Base-by-base conservation (phyloP, 1,284 basidiomycete species). In the Schizopora paradoxa region DNA sequence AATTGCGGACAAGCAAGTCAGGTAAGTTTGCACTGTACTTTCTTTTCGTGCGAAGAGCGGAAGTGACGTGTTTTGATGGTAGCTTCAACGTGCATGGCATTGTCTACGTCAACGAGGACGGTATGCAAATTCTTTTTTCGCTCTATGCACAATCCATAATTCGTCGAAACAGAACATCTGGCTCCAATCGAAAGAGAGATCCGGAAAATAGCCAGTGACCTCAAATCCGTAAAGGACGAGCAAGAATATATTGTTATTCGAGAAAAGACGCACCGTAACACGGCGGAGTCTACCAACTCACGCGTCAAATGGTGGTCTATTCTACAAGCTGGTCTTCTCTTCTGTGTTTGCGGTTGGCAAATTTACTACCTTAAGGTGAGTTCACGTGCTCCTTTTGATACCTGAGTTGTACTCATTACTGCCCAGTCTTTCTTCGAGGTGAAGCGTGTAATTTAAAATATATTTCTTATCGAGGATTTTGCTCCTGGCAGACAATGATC, bases 271-370 rank as follows among this genome's bases (percentile, higher is more conserved):
- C 96, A 99, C 65, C 75, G 96, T 49, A 89, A 99, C 65, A 99
- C 91, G 2, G 91, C 91, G 16, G 91, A 94, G 66, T 92, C 90
- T 3, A 93, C 91, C 58, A 99, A 99, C 63, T 79, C 89, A 28
- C 82, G 96, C 33, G 94, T 99, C 49, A 99, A 98, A 67, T 99
- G 91, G 91, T 99, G 96, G 96, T 95, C 91, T 8, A 84, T 99
- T 52, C 65, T 92, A 10, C 96, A 99, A 65, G 79, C 86, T 13
- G 62, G 87, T 40, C 86, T 99, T 23, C 72, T 99, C 35, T 85
- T 98, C 58, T 74, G 80, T 11, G 88, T 97, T 0, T 94, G 96
- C 51, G 92, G 77, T 23, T 98, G 93, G 90, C 97, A 99, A 67
- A 79, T 99, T 47, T 97, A 95, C 69, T 99, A 98, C 71, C 75